Conservation (phyloP, 176 grass and related monocot species). For the Aegilops tauschii region DNA sequence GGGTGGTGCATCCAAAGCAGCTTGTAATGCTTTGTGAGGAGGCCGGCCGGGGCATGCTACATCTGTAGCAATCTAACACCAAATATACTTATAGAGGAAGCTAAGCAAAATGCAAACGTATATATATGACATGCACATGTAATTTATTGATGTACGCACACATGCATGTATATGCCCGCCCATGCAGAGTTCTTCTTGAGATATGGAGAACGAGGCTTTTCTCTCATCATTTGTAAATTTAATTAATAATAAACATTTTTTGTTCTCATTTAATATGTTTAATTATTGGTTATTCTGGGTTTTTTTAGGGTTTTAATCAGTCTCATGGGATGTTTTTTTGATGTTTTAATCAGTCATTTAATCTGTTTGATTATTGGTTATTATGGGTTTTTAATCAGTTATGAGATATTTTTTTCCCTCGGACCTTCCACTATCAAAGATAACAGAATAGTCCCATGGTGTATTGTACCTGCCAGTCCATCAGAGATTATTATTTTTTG, state of each 20-base stretch:
- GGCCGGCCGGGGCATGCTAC: slow-evolving; percentile 15
- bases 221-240: slow-evolving; percentile 38
- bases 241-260: slow-evolving; percentile 26
- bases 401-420: no score
- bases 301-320: no score
- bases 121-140: slow-evolving; percentile 56
- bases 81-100: slow-evolving; percentile 52
- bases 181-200: slow-evolving; percentile 25
- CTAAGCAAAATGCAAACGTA: slow-evolving; percentile 37
- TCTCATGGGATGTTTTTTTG: no score
- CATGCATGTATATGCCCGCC: background rate
- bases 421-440: no score
- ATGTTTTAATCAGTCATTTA: no score
- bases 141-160: slow-evolving; percentile 52
- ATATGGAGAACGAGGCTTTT: slow-evolving; percentile 16
- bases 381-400: no score
- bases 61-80: slow-evolving; percentile 50
- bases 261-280: background rate
- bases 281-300: background rate
- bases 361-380: no score
- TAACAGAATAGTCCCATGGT: no score
- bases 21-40: slow-evolving; percentile 57
- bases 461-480: no score
- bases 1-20: slow-evolving; percentile 44
- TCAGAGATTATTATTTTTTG: no score